A percentile compares a stretch with the other conserved stretches of the same genome.
Conservation (phyloP, 257 asterid genomes). For the Primulina eburnea region DNA sequence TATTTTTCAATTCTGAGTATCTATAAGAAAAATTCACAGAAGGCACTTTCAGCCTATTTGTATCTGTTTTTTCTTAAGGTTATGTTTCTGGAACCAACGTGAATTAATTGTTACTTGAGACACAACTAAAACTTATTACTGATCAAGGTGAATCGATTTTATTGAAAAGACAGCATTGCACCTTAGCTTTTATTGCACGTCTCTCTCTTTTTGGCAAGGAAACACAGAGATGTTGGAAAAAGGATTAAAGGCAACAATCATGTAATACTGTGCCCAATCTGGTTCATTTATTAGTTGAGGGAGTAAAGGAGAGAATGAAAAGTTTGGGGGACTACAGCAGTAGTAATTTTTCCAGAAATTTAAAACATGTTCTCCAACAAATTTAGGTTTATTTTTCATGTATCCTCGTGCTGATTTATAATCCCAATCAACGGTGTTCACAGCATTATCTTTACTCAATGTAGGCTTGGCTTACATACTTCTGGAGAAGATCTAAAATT, state of each 20-base stretch:
- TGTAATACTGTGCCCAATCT: neutral
- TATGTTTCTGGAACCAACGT: neutral
- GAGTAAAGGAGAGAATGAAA: neutral
- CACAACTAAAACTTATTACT: too few species aligned
- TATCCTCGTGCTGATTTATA: neutral
- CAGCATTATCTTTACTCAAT: constrained; percentile 11
- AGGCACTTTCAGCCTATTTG: neutral
- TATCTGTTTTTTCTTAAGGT: too few species aligned
- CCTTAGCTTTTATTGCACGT: neutral
- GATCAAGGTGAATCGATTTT: too few species aligned
- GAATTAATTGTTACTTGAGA: too few species aligned
- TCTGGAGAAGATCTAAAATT: constrained; percentile 89
- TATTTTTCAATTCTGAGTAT: neutral
- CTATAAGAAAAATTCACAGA: neutral
- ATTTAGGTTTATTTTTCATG: neutral
- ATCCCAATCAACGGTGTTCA: neutral
- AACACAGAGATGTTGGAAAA: neutral
- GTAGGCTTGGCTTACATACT: constrained; percentile 96
- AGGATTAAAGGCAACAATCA: neutral
- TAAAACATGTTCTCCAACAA: neutral
- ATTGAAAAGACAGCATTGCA: neutral
- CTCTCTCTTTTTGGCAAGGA: neutral
- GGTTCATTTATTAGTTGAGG: neutral
- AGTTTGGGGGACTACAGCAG: neutral
- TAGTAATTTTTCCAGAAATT: neutral